Percentiles rank a stretch among this genome's conserved stretches.
phyloP scores from a whole-genome alignment of 345 rosid genomes.

The Cardamine occulta region DNA sequence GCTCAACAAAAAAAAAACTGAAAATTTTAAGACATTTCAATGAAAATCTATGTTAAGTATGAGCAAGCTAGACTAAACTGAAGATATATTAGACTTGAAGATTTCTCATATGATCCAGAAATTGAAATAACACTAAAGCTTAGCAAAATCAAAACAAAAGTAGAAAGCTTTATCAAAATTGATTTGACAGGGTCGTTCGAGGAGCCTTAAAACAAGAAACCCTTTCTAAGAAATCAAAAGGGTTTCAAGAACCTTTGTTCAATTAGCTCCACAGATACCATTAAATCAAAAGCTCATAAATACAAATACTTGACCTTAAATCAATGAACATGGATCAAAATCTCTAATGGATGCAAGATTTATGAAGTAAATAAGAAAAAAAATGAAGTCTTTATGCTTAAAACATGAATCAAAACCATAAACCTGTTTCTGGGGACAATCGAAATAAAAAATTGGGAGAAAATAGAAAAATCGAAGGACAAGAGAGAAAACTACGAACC shows the following conservation, averaged over 20 bases:
- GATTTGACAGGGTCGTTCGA: neutral
- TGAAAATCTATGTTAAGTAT: neutral
- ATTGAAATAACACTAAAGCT: neutral
- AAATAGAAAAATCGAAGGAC: neutral
- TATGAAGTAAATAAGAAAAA: neutral
- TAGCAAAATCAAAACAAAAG: slow-evolving; percentile 1
- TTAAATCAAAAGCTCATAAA: neutral
- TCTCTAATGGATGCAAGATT: neutral
- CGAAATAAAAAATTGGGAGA: neutral
- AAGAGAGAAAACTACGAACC: slow-evolving; percentile 19
- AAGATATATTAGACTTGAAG: neutral
- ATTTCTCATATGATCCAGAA: slow-evolving; percentile 2
- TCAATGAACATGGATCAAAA: neutral
- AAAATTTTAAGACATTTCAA: neutral
- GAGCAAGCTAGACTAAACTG: slow-evolving; percentile 8
- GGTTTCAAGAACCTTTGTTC: neutral
- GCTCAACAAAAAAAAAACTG: neutral
- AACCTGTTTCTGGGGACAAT: neutral
- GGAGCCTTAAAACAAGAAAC: neutral
- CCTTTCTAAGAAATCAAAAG: slow-evolving; percentile 20
- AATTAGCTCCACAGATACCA: neutral
- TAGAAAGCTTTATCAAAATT: neutral
- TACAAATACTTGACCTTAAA: slow-evolving; percentile 10
- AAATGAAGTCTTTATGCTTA: neutral
- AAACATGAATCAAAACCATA: slow-evolving; percentile 20